Evolutionary conservation across 2,329 filamentous ascomycete genomes (phyloP).

Genomic region (Trichophyton simii): DNA sequence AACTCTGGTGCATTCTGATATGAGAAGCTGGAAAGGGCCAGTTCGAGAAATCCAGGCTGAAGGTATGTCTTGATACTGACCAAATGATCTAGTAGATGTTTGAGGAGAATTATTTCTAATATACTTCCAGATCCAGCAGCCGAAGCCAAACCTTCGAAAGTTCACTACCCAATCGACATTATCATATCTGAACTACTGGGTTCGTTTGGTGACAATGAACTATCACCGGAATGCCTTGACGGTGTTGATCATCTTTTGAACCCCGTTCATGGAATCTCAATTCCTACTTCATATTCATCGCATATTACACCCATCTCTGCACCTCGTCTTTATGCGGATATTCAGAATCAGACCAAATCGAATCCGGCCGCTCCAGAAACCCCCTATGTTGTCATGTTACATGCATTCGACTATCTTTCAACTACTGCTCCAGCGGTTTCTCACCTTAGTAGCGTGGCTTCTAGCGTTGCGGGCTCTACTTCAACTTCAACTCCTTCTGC

Average conservation of each 20-base stretch:
- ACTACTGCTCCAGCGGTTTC: constrained; percentile 35
- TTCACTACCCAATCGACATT: constrained; percentile 55
- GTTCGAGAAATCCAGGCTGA: constrained; percentile 8
- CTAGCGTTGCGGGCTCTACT: constrained; percentile 6
- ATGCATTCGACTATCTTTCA: constrained; percentile 75
- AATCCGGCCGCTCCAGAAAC: constrained; percentile 71
- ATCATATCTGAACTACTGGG: constrained; percentile 82
- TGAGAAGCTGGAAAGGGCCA: constrained; percentile 91
- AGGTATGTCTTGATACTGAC: not conserved
- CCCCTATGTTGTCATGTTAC: constrained; percentile 88
- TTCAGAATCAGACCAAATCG: constrained; percentile 48
- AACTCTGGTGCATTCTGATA: constrained; percentile 86
- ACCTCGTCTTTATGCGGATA: constrained; percentile 72
- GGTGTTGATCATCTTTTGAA: constrained; percentile 86
- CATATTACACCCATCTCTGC: constrained; percentile 86
- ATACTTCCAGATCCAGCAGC: constrained; percentile 24
- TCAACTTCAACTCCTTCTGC: constrained; percentile 12
- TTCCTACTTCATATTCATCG: constrained; percentile 84
- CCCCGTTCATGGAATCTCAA: constrained; percentile 72
- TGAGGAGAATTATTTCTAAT: not conserved
- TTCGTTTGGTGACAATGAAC: constrained; percentile 92
- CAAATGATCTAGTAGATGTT: not conserved
- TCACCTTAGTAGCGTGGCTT: constrained; percentile 8
- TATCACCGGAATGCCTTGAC: constrained; percentile 91
- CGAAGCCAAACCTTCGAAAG: constrained; percentile 10